Evolutionary conservation across 2,329 filamentous ascomycete species (phyloP), one percentile per base, ranked within the genome.

Genomic region (Pezicula rhizophila): DNA sequence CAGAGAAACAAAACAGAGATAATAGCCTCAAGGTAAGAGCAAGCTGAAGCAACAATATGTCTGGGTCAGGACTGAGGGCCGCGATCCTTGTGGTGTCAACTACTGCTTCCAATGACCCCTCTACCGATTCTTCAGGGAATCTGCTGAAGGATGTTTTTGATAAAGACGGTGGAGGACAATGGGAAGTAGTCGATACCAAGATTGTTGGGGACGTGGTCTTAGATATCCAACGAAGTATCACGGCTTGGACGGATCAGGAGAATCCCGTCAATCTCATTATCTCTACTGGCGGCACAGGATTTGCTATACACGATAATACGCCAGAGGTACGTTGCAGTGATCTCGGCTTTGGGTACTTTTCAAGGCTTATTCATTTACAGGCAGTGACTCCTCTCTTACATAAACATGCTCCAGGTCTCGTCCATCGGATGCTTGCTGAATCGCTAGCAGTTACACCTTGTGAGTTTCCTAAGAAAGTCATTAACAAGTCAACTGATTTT

Each of bases 201-300:
- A 96, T 97, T 52, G 88, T 97, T 3, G 71, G 87, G 12, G 93
- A 99, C 66, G 79, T 82, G 63, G 74, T 84, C 5, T 66, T 80
- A 4, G 76, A 84, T 17, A 96, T 99, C 49, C 89, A 95, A 62
- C 75, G 75, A 14, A 76, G 82, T 45, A 77, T 99, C 45, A 80
- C 73, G 52, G 63, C 72, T 10, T 96, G 89, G 88, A 75, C 87
- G 0, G 90, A 96, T 66, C 69, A 75, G 10, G 67, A 77, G 5
- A 75, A 76, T 42, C 66, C 74, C 4, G 66, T 84, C 44, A 92
- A 96, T 67, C 69, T 97, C 50, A 79, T 99, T 51, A 68, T 96
- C 42, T 92, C 90, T 0, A 96, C 89, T 6, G 93, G 93, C 18
- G 93, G 93, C 2, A 99, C 93, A 1, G 93, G 93, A 0, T 99